These are phyloP conservation scores for Xylariaceae sp. DNA, from an alignment of 2,329 filamentous ascomycete species.

Conservation along the genomic window DNA sequence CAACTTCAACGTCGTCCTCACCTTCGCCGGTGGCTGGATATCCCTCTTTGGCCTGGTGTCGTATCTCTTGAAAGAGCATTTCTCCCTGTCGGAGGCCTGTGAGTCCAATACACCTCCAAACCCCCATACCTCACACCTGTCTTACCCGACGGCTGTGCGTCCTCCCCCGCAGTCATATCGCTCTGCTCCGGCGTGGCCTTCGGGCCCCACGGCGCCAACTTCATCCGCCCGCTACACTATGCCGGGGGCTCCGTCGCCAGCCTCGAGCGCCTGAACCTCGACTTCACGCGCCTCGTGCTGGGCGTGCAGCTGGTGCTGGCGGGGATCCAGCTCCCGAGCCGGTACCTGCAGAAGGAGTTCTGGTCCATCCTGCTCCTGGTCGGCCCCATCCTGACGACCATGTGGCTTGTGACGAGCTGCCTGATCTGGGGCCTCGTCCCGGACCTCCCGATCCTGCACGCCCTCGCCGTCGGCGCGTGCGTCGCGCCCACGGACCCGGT, in stretches of 20 bases:
- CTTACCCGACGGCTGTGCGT: neutral
- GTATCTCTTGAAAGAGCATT: slow-evolving; percentile 65
- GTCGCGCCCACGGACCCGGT: slow-evolving; percentile 69
- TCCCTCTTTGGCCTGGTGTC: slow-evolving; percentile 63
- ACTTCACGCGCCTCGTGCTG: slow-evolving; percentile 67
- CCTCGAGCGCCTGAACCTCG: slow-evolving; percentile 22
- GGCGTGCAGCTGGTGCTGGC: slow-evolving; percentile 72
- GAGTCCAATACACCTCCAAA: slow-evolving; percentile 31
- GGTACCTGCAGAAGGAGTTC: slow-evolving; percentile 18
- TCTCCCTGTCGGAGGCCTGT: slow-evolving; percentile 68
- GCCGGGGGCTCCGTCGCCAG: neutral
- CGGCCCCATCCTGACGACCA: slow-evolving; percentile 62
- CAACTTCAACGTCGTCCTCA: slow-evolving; percentile 65
- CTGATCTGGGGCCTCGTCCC: slow-evolving; percentile 2
- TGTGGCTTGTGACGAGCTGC: slow-evolving; percentile 61
- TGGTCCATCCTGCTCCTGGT: slow-evolving; percentile 50
- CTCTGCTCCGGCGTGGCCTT: slow-evolving; percentile 3
- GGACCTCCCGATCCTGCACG: slow-evolving; percentile 40
- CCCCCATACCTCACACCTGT: neutral
- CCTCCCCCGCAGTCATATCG: slow-evolving; percentile 1
- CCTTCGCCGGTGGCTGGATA: slow-evolving; percentile 64
- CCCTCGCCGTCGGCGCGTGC: slow-evolving; percentile 61
- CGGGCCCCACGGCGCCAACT: slow-evolving; percentile 1
- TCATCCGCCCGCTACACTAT: neutral
- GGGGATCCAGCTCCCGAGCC: slow-evolving; percentile 62